phyloP scores from a whole-genome alignment of 371 early-diverging fungal genomes.

The Gilbertella persicaria region DNA sequence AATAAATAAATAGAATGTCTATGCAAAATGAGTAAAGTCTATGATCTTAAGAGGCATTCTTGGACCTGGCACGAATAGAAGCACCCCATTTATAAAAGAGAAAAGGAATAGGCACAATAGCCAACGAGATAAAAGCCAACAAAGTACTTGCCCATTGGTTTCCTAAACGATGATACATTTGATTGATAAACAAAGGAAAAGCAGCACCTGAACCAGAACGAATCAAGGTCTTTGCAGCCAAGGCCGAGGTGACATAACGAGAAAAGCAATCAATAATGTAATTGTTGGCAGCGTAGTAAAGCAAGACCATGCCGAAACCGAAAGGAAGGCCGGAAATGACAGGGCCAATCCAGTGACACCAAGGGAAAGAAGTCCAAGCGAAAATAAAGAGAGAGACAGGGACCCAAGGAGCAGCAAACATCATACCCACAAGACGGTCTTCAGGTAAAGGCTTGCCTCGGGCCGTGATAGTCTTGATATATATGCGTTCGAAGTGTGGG shows the following conservation, averaged over 20 bases:
- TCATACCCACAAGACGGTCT: conserved; percentile 48
- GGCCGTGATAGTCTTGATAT: conserved; percentile 4
- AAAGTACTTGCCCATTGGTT: conserved; percentile 47
- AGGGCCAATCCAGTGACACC: conserved; percentile 43
- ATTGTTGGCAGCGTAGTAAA: conserved; percentile 44
- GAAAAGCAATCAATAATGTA: conserved; percentile 49
- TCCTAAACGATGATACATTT: conserved; percentile 42
- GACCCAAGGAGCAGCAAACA: conserved; percentile 41
- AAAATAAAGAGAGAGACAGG: conserved; percentile 50
- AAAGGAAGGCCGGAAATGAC: conserved; percentile 39
- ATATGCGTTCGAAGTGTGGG: conserved; percentile 35
- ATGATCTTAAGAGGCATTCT: conserved; percentile 21
- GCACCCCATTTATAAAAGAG: conserved; percentile 45
- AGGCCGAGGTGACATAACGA: conserved; percentile 42
- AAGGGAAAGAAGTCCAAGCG: conserved; percentile 46
- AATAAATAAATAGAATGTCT: background rate
- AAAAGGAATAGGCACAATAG: conserved; percentile 48
- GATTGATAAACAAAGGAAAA: conserved; percentile 45
- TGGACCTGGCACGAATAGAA: conserved; percentile 37
- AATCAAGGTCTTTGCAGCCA: conserved; percentile 46
- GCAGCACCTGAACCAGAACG: conserved; percentile 49
- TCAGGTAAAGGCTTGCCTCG: conserved; percentile 37
- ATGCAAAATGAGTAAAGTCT: no score
- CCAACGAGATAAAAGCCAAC: conserved; percentile 44
- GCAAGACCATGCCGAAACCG: conserved; percentile 47